These are phyloP conservation scores for Saccharomyces hybrid DNA, from an alignment of 1,139 yeast genomes.

Conservation along the genomic window DNA sequence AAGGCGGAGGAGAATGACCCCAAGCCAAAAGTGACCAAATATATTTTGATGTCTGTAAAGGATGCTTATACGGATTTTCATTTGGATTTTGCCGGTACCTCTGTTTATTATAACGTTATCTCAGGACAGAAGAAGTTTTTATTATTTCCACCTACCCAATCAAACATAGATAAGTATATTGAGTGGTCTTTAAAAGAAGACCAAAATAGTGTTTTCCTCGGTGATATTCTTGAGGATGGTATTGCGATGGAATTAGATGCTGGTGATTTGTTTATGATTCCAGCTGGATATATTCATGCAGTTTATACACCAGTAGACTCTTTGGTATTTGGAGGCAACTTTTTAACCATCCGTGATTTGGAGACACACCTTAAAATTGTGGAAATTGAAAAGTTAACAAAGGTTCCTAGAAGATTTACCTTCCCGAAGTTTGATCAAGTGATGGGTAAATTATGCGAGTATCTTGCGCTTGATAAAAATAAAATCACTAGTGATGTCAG, in stretches of 20 bases:
- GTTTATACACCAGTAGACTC: conserved; percentile 80
- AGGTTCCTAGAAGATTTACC: conserved; percentile 67
- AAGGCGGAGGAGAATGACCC: conserved; percentile 20
- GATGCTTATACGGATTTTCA: conserved; percentile 86
- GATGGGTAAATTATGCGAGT: conserved; percentile 32
- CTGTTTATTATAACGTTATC: conserved; percentile 79
- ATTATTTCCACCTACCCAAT: conserved; percentile 67
- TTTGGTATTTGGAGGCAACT: conserved; percentile 82
- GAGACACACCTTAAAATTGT: conserved; percentile 55
- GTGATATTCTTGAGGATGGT: conserved; percentile 45
- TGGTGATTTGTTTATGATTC: conserved; percentile 77
- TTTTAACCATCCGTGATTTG: conserved; percentile 57
- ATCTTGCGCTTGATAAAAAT: conserved; percentile 9
- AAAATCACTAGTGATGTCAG: neutral
- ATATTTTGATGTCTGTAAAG: conserved; percentile 78
- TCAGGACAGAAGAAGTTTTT: conserved; percentile 67
- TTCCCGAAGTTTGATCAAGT: conserved; percentile 72
- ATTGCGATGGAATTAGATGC: conserved; percentile 53
- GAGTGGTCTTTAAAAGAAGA: conserved; percentile 64
- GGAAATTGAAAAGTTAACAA: conserved; percentile 56
- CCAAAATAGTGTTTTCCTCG: conserved; percentile 54
- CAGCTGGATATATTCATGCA: conserved; percentile 92
- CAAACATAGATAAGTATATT: conserved; percentile 53
- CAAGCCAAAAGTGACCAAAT: conserved; percentile 70
- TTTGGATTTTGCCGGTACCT: conserved; percentile 87